phyloP scores from a whole-genome alignment of 495 filamentous ascomycete genomes.

The Penicillium angulare region DNA sequence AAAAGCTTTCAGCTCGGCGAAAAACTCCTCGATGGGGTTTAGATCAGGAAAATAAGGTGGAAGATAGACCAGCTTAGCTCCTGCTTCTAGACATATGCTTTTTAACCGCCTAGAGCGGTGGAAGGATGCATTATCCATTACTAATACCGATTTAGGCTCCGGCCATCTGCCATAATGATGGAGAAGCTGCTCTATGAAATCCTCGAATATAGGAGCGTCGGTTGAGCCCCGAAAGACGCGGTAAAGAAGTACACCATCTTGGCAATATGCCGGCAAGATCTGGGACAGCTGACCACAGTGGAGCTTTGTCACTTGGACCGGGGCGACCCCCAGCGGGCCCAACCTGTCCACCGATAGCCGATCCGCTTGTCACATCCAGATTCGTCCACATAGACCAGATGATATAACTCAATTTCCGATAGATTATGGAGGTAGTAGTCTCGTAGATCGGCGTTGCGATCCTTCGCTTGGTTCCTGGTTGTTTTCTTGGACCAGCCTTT shows the following conservation, averaged over 20 bases:
- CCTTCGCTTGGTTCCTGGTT: not conserved
- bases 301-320: conserved; percentile 31
- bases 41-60: conserved; percentile 23
- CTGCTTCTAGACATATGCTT: conserved; percentile 30
- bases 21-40: conserved; percentile 29
- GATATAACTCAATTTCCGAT: not conserved
- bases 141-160: not conserved
- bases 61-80: conserved; percentile 35
- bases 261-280: conserved; percentile 2
- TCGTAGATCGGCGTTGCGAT: not conserved
- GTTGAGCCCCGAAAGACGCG: conserved; percentile 1
- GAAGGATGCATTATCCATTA: not conserved
- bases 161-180: conserved; percentile 2
- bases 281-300: conserved; percentile 18
- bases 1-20: conserved; percentile 25
- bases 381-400: not conserved
- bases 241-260: not conserved
- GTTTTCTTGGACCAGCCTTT: not conserved
- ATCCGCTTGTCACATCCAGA: conserved; percentile 12
- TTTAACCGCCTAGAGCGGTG: not conserved
- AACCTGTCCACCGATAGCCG: conserved; percentile 27
- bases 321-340: conserved; percentile 31
- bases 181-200: conserved; percentile 12
- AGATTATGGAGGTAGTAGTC: not conserved
- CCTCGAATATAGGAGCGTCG: not conserved